Evolutionary conservation across 345 rosid genomes (phyloP).

Genomic region (Sonneratia alba): DNA sequence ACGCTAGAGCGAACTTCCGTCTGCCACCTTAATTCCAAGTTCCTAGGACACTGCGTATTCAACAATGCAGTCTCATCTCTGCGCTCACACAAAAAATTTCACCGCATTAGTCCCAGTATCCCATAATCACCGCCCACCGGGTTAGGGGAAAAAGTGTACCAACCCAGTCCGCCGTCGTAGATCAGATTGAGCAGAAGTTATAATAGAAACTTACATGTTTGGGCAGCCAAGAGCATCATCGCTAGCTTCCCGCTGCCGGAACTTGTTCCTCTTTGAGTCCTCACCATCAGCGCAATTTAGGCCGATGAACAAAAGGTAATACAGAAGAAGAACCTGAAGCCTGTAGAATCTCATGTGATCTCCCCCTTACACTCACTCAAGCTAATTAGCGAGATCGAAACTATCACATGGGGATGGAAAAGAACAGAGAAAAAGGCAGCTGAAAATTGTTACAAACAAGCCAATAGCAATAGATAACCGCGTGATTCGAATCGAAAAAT

Average conservation of each 20-base stretch:
- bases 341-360: slow-evolving; percentile 44
- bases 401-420: neutral
- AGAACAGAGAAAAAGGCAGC: neutral
- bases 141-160: neutral
- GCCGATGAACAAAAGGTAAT: slow-evolving; percentile 9
- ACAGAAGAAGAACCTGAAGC: slow-evolving; percentile 23
- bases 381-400: neutral
- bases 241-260: slow-evolving; percentile 68
- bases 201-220: slow-evolving; percentile 42
- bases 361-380: neutral
- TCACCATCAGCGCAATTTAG: slow-evolving; percentile 28
- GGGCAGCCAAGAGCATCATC: slow-evolving; percentile 76
- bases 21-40: slow-evolving; percentile 96
- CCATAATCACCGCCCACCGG: neutral
- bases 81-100: slow-evolving; percentile 4
- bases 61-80: slow-evolving; percentile 85
- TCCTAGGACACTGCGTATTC: slow-evolving; percentile 87
- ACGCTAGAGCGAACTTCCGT: slow-evolving; percentile 97
- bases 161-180: neutral
- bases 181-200: neutral
- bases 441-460: neutral
- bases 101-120: neutral
- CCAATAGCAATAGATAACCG: neutral
- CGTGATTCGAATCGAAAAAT: neutral
- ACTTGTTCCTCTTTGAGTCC: slow-evolving; percentile 43